Evolutionary conservation across 129 eudicot species (phyloP).

Genomic region (Pittosporum tobira): DNA sequence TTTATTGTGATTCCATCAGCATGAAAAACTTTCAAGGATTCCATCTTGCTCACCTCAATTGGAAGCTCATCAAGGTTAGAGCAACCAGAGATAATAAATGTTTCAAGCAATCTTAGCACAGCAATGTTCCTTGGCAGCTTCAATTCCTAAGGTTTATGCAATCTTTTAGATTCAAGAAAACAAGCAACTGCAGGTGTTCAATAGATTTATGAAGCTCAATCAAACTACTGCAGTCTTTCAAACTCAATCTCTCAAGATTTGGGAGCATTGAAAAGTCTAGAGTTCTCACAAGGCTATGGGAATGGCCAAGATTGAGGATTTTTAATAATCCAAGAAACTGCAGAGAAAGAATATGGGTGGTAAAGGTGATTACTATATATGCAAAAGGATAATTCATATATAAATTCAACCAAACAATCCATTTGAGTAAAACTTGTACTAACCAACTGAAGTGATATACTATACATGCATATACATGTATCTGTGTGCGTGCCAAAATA

Average conservation of each 20-base stretch:
- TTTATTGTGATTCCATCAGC: slow-evolving; percentile 12
- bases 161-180: slow-evolving; percentile 10
- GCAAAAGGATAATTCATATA: no score
- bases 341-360: neutral
- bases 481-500: no score
- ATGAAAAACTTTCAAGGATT: slow-evolving; percentile 5
- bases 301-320: slow-evolving; percentile 17
- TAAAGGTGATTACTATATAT: no score
- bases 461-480: no score
- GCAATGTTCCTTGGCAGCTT: neutral
- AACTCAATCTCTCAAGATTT: slow-evolving; percentile 10
- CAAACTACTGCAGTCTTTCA: slow-evolving; percentile 12
- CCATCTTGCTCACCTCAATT: neutral
- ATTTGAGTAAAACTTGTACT: no score
- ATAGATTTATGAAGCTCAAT: slow-evolving; percentile 18
- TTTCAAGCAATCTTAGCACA: neutral
- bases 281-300: neutral
- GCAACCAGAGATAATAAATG: neutral
- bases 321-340: slow-evolving; percentile 18
- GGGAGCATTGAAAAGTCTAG: slow-evolving; percentile 18
- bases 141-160: no score
- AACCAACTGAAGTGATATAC: no score
- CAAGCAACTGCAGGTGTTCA: slow-evolving; percentile 6
- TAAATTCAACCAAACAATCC: no score
- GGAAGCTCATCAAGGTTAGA: neutral